A percentile compares a stretch with the other conserved stretches of the same genome.
phyloP scores from a whole-genome alignment of 352 stramenopile genomes.

The Globisporangium okanoganense region DNA sequence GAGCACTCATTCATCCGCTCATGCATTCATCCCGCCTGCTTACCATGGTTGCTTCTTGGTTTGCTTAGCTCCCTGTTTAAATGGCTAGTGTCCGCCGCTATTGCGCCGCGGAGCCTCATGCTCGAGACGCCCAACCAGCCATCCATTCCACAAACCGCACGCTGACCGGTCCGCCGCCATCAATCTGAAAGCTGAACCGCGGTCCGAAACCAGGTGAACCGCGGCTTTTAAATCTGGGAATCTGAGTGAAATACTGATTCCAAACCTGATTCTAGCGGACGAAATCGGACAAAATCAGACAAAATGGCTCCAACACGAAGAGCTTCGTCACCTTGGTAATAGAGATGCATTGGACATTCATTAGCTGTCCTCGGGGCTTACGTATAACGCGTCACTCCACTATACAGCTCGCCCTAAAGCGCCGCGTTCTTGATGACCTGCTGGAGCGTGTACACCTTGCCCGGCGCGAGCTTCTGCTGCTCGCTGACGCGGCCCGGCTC shows the following conservation, averaged over 20 bases:
- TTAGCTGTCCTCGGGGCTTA: not conserved
- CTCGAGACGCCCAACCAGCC: constrained; percentile 24
- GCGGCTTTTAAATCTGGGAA: not conserved
- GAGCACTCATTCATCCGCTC: not conserved
- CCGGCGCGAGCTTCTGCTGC: constrained; percentile 50
- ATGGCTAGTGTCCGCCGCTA: constrained; percentile 49
- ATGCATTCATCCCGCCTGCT: constrained; percentile 16
- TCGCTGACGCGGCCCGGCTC: constrained; percentile 89
- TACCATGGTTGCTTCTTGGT: constrained; percentile 86
- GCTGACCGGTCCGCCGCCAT: constrained; percentile 4
- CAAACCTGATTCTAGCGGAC: not conserved
- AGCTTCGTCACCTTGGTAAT: not conserved
- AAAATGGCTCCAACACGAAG: not conserved
- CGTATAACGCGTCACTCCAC: not conserved
- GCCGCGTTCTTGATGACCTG: constrained; percentile 59
- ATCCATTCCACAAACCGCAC: constrained; percentile 30
- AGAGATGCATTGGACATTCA: not conserved
- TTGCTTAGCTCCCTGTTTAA: constrained; percentile 83
- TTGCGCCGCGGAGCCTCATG: constrained; percentile 10
- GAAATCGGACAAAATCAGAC: not conserved
- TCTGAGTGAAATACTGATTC: not conserved
- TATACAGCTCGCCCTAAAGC: constrained; percentile 24
- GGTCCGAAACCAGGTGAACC: not conserved
- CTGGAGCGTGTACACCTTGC: constrained; percentile 61
- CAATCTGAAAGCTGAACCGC: constrained; percentile 4